Base-by-base conservation (phyloP, 2,329 filamentous ascomycete genomes). In the Cyphellophora europaea region DNA sequence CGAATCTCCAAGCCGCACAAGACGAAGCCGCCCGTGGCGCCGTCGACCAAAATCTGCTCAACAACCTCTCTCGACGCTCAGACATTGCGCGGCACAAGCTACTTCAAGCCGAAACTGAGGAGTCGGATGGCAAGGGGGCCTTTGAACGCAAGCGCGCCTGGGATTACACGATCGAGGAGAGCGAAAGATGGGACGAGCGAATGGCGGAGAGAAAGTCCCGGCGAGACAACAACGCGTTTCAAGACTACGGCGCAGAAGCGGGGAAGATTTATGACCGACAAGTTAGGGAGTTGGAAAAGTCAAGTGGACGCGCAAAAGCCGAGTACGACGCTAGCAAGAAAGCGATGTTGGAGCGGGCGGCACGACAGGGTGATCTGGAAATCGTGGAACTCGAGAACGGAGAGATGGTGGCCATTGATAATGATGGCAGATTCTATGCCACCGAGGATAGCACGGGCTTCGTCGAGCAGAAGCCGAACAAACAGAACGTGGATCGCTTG, bases 121-220 rank as follows among this genome's bases (percentile, higher is more conserved):
- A 84, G 12, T 86, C 84, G 36, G 91, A 96, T 58, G 47, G 47
- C 25, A 35, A 35, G 3, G 47, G 47, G 4, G 45, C 43, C 8
- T 98, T 96, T 54, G 91, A 98, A 69, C 83, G 91, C 48, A 95
- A 96, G 63, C 79, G 91, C 27, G 91, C 91, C 2, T 98, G 91
- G 91, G 91, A 96, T 64, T 98, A 91, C 84, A 98, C 91, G 1
- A 68, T 89, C 5, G 91, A 98, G 45, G 91, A 98, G 63, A 83
- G 78, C 49, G 91, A 95, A 63, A 77, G 74, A 48, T 98, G 91
- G 91, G 91, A 98, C 59, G 81, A 80, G 63, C 79, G 88, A 19
- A 66, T 93, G 57, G 83, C 81, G 53, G 93, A 93, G 71, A 93
- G 87, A 65, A 75, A 77, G 39, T 74, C 75, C 12, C 81, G 83